Percentiles rank a stretch among this genome's conserved stretches.
phyloP scores from a whole-genome alignment of 2,329 filamentous ascomycete species.

The Aspergillus sp. region DNA sequence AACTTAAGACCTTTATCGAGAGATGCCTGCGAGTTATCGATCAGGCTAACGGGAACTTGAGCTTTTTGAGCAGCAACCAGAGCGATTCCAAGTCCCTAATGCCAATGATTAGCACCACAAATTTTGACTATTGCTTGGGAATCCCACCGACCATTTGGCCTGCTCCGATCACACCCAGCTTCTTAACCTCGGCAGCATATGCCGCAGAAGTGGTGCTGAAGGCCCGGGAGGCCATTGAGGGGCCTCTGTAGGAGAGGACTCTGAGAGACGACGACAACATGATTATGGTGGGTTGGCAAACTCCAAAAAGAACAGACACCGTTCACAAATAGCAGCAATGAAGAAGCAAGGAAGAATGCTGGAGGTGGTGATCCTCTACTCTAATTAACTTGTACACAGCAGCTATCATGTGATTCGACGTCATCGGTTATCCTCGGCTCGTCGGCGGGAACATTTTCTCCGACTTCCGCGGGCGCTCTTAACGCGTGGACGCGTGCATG shows the following conservation, averaged over 20 bases:
- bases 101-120: neutral
- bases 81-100: constrained; percentile 90
- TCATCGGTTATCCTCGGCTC: constrained; percentile 29
- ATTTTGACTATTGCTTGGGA: neutral
- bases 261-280: constrained; percentile 36
- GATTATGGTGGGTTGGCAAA: neutral
- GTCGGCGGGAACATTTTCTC: constrained; percentile 10
- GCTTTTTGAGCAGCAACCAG: constrained; percentile 86
- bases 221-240: constrained; percentile 40
- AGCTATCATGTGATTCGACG: constrained; percentile 19
- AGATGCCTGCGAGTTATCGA: constrained; percentile 79
- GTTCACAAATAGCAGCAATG: too few relatives aligned
- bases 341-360: neutral
- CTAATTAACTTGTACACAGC: constrained; percentile 1
- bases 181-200: constrained; percentile 71
- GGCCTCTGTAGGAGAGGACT: constrained; percentile 24
- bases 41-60: constrained; percentile 73
- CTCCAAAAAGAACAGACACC: too few relatives aligned
- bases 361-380: neutral
- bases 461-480: constrained; percentile 6
- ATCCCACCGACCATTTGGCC: constrained; percentile 77
- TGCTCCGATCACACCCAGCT: constrained; percentile 84
- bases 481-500: constrained; percentile 25
- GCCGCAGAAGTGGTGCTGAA: constrained; percentile 67
- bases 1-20: constrained; percentile 87